phyloP scores from a whole-genome alignment of 495 filamentous ascomycete genomes.

The Penicillium waksmanii region DNA sequence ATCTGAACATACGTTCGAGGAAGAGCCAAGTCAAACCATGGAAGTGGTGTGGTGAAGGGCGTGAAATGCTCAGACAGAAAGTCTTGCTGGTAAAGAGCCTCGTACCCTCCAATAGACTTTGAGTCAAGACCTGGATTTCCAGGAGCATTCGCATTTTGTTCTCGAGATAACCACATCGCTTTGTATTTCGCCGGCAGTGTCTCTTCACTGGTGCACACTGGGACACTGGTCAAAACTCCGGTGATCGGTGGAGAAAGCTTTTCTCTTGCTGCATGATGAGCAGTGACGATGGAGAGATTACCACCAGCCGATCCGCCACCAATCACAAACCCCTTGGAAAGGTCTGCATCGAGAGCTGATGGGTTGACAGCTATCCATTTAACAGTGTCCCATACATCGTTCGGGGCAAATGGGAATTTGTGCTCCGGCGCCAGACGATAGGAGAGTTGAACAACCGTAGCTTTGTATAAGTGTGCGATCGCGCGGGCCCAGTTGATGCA shows the following conservation, averaged over 20 bases:
- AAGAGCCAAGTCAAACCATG: slow-evolving; percentile 17
- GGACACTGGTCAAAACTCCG: slow-evolving; percentile 47
- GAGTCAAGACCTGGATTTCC: slow-evolving; percentile 1
- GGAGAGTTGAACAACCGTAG: slow-evolving; percentile 26
- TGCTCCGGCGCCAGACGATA: slow-evolving; percentile 55
- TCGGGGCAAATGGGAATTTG: slow-evolving; percentile 46
- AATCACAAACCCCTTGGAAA: slow-evolving; percentile 49
- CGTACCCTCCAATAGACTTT: background rate
- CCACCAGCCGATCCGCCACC: slow-evolving; percentile 55
- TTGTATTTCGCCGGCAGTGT: slow-evolving; percentile 34
- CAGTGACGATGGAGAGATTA: slow-evolving; percentile 46
- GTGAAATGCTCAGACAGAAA: slow-evolving; percentile 17
- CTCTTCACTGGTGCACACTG: slow-evolving; percentile 22
- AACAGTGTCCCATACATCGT: slow-evolving; percentile 55
- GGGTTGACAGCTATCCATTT: slow-evolving; percentile 52
- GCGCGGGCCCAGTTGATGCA: slow-evolving; percentile 32
- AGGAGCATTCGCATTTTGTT: slow-evolving; percentile 42
- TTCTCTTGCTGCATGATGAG: slow-evolving; percentile 46
- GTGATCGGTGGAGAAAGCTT: slow-evolving; percentile 48
- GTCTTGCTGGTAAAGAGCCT: background rate
- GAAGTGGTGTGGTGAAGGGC: slow-evolving; percentile 14
- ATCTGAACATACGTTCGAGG: slow-evolving; percentile 47
- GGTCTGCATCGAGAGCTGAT: slow-evolving; percentile 12
- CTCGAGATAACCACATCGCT: slow-evolving; percentile 35
- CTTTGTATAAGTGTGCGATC: slow-evolving; percentile 34